A percentile compares a stretch with the other conserved stretches of the same genome.
phyloP scores from a whole-genome alignment of 2,329 filamentous ascomycete genomes.

The Cordyceps militaris region DNA sequence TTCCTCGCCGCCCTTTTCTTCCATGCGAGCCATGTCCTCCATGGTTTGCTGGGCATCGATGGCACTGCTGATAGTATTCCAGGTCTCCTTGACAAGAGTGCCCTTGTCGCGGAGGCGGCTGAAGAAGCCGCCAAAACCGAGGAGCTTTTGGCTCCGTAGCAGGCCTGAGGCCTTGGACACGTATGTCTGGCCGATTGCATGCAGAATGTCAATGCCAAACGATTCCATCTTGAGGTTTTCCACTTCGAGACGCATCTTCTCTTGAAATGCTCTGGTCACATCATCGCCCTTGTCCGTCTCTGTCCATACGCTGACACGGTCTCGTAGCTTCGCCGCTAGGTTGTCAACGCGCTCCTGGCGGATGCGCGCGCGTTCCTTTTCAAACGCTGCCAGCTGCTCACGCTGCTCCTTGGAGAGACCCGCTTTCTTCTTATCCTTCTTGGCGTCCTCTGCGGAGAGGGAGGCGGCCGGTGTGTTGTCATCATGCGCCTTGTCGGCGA shows the following conservation, averaged over 20 bases:
- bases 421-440: conserved; percentile 75
- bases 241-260: conserved; percentile 89
- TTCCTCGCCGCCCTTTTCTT: conserved; percentile 89
- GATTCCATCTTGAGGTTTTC: conserved; percentile 99
- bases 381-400: conserved; percentile 82
- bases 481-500: conserved; percentile 77
- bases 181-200: conserved; percentile 90
- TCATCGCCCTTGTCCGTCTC: conserved; percentile 87
- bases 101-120: conserved; percentile 93
- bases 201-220: conserved; percentile 91
- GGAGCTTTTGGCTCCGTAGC: conserved; percentile 92
- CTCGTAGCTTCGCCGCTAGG: conserved; percentile 75
- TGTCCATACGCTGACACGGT: conserved; percentile 90
- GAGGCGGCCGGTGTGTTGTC: conserved; percentile 62
- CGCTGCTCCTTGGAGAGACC: conserved; percentile 85
- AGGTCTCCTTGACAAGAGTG: conserved; percentile 93
- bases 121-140: conserved; percentile 94
- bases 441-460: conserved; percentile 49
- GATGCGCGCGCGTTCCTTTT: conserved; percentile 74
- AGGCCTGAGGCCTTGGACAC: conserved; percentile 79
- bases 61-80: conserved; percentile 93
- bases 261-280: conserved; percentile 82
- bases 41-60: conserved; percentile 98
- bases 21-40: conserved; percentile 96
- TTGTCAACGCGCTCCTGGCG: conserved; percentile 86